A percentile compares a stretch with the other conserved stretches of the same genome.
phyloP scores from a whole-genome alignment of 306 rosid species.

The Ceratonia siliqua region DNA sequence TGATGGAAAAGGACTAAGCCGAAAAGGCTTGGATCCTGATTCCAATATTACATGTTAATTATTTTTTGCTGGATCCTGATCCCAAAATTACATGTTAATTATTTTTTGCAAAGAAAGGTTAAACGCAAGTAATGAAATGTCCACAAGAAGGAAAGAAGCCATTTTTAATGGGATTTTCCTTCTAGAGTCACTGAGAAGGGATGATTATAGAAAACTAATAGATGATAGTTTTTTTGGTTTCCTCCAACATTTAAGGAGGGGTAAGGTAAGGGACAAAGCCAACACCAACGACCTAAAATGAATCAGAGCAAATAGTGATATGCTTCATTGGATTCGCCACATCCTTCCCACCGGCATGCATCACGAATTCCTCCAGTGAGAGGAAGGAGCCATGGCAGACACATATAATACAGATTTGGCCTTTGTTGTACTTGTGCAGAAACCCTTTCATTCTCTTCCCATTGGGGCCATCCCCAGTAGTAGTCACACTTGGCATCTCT shows the following conservation, averaged over 20 bases:
- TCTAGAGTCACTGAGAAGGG: neutral
- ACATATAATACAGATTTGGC: constrained; percentile 61
- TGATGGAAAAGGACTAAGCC: too few relatives aligned
- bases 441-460: constrained; percentile 66
- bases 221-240: neutral
- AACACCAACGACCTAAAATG: constrained; percentile 43
- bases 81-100: too few relatives aligned
- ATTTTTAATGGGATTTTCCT: neutral
- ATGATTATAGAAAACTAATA: constrained; percentile 6
- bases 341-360: constrained; percentile 60
- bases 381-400: constrained; percentile 73
- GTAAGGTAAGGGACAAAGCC: constrained; percentile 19
- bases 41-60: too few relatives aligned
- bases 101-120: too few relatives aligned
- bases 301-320: constrained; percentile 47
- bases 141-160: neutral
- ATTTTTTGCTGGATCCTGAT: too few relatives aligned
- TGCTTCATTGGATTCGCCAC: constrained; percentile 65
- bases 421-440: constrained; percentile 52
- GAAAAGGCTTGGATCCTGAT: too few relatives aligned
- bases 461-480: constrained; percentile 54
- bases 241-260: constrained; percentile 16
- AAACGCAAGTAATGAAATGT: neutral
- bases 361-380: constrained; percentile 67
- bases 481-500: constrained; percentile 57